Evolutionary conservation across 2,329 filamentous ascomycete species (phyloP), one percentile per base, ranked within the genome.

Genomic region (Aspergillus sp.): DNA sequence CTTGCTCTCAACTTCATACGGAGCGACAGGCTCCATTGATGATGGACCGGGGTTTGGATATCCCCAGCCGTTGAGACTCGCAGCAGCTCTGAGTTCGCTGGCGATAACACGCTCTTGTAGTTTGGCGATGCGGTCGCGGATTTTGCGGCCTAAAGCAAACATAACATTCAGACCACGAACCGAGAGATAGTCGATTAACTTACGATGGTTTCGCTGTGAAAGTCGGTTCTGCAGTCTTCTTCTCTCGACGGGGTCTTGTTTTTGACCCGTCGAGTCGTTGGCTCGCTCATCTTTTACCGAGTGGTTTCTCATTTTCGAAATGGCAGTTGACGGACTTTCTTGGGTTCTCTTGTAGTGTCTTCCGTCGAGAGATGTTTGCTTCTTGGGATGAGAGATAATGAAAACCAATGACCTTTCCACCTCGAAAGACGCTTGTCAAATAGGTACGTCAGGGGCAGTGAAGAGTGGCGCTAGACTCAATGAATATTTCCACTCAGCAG

Each of bases 81-180:
- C 71, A 1, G 69, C 67, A 1, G 71, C 71, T 52, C 68, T 63
- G 1, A 74, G 66, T 52, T 74, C 71, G 54, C 71, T 74, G 7
- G 71, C 72, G 11, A 74, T 71, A 5, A 74, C 72, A 2, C 71
- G 71, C 39, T 74, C 72, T 58, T 74, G 72, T 2, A 74, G 67
- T 54, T 73, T 74, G 18, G 71, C 69, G 49, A 74, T 73, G 6
- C 72, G 69, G 31, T 74, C 72, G 49, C 72, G 64, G 39, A 73
- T 73, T 36, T 74, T 74, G 29, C 71, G 67, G 6, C 72, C 72
- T 74, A 18, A 16, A n/a, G 4, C 11, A 12, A n/a, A 42, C 12
- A 42, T 42, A 42, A n/a, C 5, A n/a, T n/a, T 42, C 4, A 2
- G 36, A n/a, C 6, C 36, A 42, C 6, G 16, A n/a, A n/a, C 14